These are phyloP conservation scores for Diaporthe sp. DNA, from an alignment of 2,329 filamentous ascomycete genomes.

Conservation along the genomic window DNA sequence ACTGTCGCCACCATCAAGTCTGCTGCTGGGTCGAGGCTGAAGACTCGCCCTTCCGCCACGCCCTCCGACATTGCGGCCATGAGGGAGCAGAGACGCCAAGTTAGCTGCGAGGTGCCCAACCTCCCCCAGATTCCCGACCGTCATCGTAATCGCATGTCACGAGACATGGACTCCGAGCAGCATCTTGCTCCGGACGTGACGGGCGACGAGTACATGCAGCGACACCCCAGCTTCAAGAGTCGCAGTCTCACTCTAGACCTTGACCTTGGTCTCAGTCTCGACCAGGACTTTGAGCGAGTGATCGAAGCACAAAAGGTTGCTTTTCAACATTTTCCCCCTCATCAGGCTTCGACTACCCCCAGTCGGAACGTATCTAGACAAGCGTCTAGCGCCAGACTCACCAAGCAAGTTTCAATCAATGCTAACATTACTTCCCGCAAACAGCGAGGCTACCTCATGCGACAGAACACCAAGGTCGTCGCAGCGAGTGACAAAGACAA, in stretches of 20 bases:
- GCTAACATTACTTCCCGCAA: slow-evolving; percentile 74
- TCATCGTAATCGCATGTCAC: slow-evolving; percentile 69
- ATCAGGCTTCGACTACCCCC: slow-evolving; percentile 32
- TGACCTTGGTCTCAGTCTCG: slow-evolving; percentile 87
- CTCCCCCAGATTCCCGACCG: slow-evolving; percentile 73
- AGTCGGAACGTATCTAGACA: slow-evolving; percentile 54
- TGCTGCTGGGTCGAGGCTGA: slow-evolving; percentile 86
- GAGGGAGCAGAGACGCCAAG: slow-evolving; percentile 86
- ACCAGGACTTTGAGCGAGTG: slow-evolving; percentile 93
- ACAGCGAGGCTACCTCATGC: slow-evolving; percentile 99
- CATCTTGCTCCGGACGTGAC: slow-evolving; percentile 49
- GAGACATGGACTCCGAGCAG: slow-evolving; percentile 58
- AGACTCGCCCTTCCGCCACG: slow-evolving; percentile 89
- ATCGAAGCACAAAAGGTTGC: slow-evolving; percentile 97
- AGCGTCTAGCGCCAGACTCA: slow-evolving; percentile 55
- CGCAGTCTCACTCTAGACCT: slow-evolving; percentile 86
- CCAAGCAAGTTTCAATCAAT: slow-evolving; percentile 42
- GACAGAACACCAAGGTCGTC: slow-evolving; percentile 97
- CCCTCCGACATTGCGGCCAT: slow-evolving; percentile 87
- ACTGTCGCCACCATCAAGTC: slow-evolving; percentile 86
- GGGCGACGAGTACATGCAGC: slow-evolving; percentile 63
- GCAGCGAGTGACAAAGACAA: slow-evolving; percentile 85
- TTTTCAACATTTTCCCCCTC: slow-evolving; percentile 55
- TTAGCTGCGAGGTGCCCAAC: slow-evolving; percentile 79
- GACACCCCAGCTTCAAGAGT: slow-evolving; percentile 82